phyloP scores from a whole-genome alignment of 306 rosid species.

The Pyrus betulifolia region DNA sequence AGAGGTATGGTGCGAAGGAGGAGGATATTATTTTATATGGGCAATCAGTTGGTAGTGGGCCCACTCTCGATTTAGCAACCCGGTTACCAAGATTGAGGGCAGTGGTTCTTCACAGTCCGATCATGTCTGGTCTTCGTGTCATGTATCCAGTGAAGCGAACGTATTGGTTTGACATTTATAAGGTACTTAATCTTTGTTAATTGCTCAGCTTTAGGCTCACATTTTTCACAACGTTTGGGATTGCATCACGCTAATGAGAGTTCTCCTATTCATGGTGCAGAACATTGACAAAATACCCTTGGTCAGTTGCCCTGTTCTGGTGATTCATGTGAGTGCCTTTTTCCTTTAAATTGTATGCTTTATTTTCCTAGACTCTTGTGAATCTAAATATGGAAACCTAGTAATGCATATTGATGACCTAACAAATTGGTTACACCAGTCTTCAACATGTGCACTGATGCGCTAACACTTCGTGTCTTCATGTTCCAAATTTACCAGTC shows the following conservation, averaged over 20 bases:
- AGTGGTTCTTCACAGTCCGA: slow-evolving; percentile 92
- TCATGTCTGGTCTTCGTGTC: slow-evolving; percentile 90
- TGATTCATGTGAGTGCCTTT: slow-evolving; percentile 80
- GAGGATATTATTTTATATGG: slow-evolving; percentile 92
- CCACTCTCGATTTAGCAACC: slow-evolving; percentile 81
- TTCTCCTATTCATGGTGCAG: slow-evolving; percentile 44
- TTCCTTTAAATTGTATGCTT: background rate
- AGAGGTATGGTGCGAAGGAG: slow-evolving; percentile 73
- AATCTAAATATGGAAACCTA: background rate
- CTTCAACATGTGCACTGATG: background rate
- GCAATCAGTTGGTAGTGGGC: slow-evolving; percentile 97
- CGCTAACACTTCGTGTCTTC: background rate
- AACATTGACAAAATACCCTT: slow-evolving; percentile 82
- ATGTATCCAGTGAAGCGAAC: slow-evolving; percentile 94
- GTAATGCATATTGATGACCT: background rate
- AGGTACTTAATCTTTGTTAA: slow-evolving; percentile 43
- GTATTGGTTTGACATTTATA: slow-evolving; percentile 94
- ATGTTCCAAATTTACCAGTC: background rate
- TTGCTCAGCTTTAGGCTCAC: background rate
- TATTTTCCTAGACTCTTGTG: background rate
- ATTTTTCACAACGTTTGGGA: background rate
- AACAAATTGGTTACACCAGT: background rate
- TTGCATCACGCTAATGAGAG: slow-evolving; percentile 2
- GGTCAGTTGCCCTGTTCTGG: slow-evolving; percentile 78
- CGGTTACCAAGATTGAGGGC: slow-evolving; percentile 76